phyloP scores from a whole-genome alignment of 129 eudicot species.

The Artemisia annua region DNA sequence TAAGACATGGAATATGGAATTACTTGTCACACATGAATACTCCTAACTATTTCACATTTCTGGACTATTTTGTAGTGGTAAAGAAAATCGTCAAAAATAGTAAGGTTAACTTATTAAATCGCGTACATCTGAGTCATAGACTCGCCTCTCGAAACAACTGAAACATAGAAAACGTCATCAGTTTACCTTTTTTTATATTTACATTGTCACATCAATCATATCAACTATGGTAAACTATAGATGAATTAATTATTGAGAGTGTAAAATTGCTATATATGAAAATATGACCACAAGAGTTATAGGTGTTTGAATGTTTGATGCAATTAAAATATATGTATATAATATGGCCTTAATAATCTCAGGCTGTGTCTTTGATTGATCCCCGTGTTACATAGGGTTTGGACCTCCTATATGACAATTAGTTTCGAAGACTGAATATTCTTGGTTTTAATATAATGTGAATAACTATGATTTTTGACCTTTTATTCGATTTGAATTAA shows the following conservation, averaged over 20 bases:
- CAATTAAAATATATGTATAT: not conserved
- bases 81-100: too few relatives aligned
- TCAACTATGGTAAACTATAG: not conserved
- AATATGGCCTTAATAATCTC: constrained; percentile 9
- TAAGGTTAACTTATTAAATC: too few relatives aligned
- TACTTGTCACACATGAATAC: too few relatives aligned
- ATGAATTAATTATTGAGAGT: not conserved
- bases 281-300: constrained; percentile 4
- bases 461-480: not conserved
- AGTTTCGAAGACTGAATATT: too few relatives aligned
- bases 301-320: constrained; percentile 6
- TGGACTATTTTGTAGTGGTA: too few relatives aligned
- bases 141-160: too few relatives aligned
- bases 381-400: constrained; percentile 13
- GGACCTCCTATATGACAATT: not conserved
- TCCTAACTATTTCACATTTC: too few relatives aligned
- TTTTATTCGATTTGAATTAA: not conserved
- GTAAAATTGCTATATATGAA: constrained; percentile 5
- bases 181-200: not conserved
- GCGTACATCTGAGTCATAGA: too few relatives aligned
- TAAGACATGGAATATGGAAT: too few relatives aligned
- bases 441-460: too few relatives aligned
- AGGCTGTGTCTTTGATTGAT: constrained; percentile 14
- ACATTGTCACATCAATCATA: not conserved
- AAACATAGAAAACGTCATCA: too few relatives aligned